Base-by-base conservation (phyloP, 192 early-diverging fungal species). In the Rhizoclosmatium sp. region DNA sequence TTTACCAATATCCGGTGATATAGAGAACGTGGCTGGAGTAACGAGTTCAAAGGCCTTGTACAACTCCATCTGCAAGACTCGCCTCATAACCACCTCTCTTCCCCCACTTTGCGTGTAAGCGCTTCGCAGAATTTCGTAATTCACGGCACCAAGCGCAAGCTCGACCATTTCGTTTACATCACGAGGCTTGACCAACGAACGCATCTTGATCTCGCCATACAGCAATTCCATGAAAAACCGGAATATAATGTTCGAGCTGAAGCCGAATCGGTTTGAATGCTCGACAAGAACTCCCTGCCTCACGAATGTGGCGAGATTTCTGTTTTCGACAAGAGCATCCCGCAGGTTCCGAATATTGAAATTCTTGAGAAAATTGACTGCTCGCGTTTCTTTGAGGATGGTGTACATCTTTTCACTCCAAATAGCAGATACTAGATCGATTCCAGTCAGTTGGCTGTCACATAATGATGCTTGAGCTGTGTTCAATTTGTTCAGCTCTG, bases 21-120 rank as follows among this genome's bases (percentile, higher is more conserved):
- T 51, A 47, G 64, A 47, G 48, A 48, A 64, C 5, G 62, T 51
- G 1, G 1, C 2, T 41, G 81, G 69, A 65, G 82, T 65, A 73
- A 59, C 39, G 82, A 70, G 56, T 44, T 59, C 48, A 16, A 46
- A 49, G 10, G 78, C 62, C 31, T 51, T 56, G 69, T 84, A 83
- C 16, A 82, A 84, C 54, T 82, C 76, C 76, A 84, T 84, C 60
- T 83, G 69, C 76, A 68, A 84, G 39, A 61, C 69, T 58, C 76
- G 49, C 58, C 84, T 76, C 61, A 84, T 47, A 47, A 39, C 49
- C 46, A 41, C 39, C 58, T 42, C 19, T 72, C 19, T 72, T 72
- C 21, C 51, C 47, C 16, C 56, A 59, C 10, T 2, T 51, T 51
- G 39, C 10, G 49, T 58, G 3, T 9, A 72, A 3, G 58, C 58